These are phyloP conservation scores for Aureobasidium pullulans DNA, from an alignment of 2,329 filamentous ascomycete species.

Conservation along the genomic window DNA sequence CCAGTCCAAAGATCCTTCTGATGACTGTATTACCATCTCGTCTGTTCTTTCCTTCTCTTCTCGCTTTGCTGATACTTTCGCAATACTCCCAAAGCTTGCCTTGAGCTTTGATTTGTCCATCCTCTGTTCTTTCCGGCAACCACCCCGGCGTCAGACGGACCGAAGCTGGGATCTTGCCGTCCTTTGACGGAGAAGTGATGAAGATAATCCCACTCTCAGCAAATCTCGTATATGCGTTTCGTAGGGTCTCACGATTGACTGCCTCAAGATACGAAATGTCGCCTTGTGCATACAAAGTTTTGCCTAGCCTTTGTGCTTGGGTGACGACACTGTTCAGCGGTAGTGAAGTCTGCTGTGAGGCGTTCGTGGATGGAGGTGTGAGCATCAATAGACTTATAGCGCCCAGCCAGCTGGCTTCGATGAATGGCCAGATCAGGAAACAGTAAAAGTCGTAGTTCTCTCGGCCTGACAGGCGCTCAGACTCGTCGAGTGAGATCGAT, in stretches of 20 bases:
- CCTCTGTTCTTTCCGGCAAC: slow-evolving; percentile 56
- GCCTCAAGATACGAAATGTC: slow-evolving; percentile 97
- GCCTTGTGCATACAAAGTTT: slow-evolving; percentile 95
- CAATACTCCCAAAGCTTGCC: slow-evolving; percentile 88
- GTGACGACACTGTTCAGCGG: slow-evolving; percentile 71
- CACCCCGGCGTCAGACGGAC: slow-evolving; percentile 54
- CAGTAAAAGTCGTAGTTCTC: slow-evolving; percentile 99
- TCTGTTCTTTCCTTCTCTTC: slow-evolving; percentile 90
- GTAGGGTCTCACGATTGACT: slow-evolving; percentile 95
- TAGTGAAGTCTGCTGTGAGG: slow-evolving; percentile 51
- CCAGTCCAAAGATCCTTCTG: slow-evolving; percentile 68
- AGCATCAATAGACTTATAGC: slow-evolving; percentile 82
- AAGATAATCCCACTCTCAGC: slow-evolving; percentile 80
- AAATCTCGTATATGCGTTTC: slow-evolving; percentile 83
- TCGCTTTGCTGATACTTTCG: slow-evolving; percentile 72
- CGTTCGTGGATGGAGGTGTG: slow-evolving; percentile 53
- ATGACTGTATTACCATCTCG: slow-evolving; percentile 88
- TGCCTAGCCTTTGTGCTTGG: slow-evolving; percentile 70
- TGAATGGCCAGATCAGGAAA: slow-evolving; percentile 97
- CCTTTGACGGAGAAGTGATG: slow-evolving; percentile 60
- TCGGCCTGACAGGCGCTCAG: slow-evolving; percentile 68
- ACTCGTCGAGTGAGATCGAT: slow-evolving; percentile 64
- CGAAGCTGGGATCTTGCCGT: slow-evolving; percentile 52
- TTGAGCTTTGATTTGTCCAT: slow-evolving; percentile 57
- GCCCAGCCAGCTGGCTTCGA: slow-evolving; percentile 88